A percentile compares a stretch with the other conserved stretches of the same genome.
phyloP scores from a whole-genome alignment of 768 basidiomycete species.

The Russula lepida region DNA sequence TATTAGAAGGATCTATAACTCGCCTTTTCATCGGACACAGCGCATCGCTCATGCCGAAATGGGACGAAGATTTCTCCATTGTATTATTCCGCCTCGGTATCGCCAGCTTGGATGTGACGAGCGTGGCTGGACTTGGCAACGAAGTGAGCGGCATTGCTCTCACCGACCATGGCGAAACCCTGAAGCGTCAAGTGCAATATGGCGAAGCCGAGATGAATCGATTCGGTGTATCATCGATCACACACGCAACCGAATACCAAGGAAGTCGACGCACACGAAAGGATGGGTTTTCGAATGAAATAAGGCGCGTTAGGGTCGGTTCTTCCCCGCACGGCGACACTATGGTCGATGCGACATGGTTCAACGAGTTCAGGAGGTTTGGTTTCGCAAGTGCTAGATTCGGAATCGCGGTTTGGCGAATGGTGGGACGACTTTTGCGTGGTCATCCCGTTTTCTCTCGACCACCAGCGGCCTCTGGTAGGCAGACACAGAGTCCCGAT shows the following conservation, averaged over 20 bases:
- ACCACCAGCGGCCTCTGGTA: neutral
- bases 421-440: conserved; percentile 13
- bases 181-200: conserved; percentile 23
- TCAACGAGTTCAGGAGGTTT: conserved; percentile 29
- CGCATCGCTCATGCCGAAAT: conserved; percentile 37
- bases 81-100: conserved; percentile 64
- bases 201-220: conserved; percentile 35
- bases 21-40: conserved; percentile 50
- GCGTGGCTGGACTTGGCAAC: conserved; percentile 62
- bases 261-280: conserved; percentile 24
- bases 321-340: conserved; percentile 31
- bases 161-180: conserved; percentile 12
- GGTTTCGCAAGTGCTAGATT: conserved; percentile 7
- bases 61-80: conserved; percentile 68
- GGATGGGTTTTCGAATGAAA: conserved; percentile 44
- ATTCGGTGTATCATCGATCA: conserved; percentile 35
- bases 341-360: conserved; percentile 36
- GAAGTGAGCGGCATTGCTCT: conserved; percentile 52
- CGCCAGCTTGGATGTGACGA: conserved; percentile 68
- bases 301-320: conserved; percentile 34
- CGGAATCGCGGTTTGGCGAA: conserved; percentile 10
- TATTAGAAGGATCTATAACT: conserved; percentile 50
- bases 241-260: conserved; percentile 25
- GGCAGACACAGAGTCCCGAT: neutral
- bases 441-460: conserved; percentile 7